A percentile compares a stretch with the other conserved stretches of the same genome.
Conservation (phyloP, 2,329 filamentous ascomycete species). For the Aureobasidium sp. region DNA sequence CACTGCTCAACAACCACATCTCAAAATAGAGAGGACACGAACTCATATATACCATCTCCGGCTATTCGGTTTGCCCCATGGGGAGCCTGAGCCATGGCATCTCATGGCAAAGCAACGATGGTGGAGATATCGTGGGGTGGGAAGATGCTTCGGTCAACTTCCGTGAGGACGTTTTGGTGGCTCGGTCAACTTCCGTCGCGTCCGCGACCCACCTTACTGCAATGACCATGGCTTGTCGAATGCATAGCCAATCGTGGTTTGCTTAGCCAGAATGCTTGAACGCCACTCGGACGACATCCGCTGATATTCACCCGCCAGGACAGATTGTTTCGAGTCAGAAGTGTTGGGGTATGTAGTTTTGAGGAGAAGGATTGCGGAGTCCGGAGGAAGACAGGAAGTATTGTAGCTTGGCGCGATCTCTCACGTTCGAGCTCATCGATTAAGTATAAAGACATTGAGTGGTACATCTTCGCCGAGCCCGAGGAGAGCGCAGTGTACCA, state of each 20-base stretch:
- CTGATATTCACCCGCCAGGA: not conserved
- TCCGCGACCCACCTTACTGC: not conserved
- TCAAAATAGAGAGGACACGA: not conserved
- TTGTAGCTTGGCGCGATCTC: too few relatives aligned
- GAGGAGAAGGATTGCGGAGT: not conserved
- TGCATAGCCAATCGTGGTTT: not conserved
- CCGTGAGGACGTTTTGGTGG: not conserved
- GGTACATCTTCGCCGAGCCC: not conserved
- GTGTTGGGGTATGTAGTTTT: not conserved
- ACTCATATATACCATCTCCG: not conserved
- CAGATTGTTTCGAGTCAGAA: not conserved
- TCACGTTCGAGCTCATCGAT: too few relatives aligned
- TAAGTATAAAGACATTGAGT: too few relatives aligned
- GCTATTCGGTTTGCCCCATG: not conserved
- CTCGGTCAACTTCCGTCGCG: not conserved
- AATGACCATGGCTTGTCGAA: not conserved
- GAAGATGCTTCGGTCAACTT: not conserved
- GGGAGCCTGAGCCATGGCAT: not conserved
- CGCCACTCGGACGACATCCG: not conserved
- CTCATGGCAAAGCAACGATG: not conserved
- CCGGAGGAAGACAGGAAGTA: not conserved
- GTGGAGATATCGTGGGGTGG: not conserved
- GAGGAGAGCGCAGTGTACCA: not conserved
- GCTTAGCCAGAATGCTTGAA: not conserved
- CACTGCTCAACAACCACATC: not conserved